Percentiles rank a stretch among this genome's conserved stretches.
These are phyloP conservation scores for Chalara sp. DNA, from an alignment of 2,329 filamentous ascomycete genomes.

Conservation along the genomic window DNA sequence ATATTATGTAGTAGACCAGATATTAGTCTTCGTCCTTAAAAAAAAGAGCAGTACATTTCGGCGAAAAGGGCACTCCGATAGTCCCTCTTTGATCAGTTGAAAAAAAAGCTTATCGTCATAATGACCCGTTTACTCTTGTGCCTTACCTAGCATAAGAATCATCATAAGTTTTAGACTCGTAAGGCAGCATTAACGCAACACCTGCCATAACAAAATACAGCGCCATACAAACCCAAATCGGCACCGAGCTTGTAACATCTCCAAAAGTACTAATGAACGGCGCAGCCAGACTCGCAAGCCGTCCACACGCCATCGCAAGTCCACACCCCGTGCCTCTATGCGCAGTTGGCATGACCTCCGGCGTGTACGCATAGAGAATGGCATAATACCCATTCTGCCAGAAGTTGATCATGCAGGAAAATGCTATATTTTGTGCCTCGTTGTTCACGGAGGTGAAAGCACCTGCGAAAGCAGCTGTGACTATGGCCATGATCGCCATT, in stretches of 20 bases:
- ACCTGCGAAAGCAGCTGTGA: not conserved
- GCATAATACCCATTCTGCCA: not conserved
- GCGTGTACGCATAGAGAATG: not conserved
- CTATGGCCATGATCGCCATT: constrained; percentile 1
- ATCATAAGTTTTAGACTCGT: not conserved
- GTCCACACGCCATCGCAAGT: not conserved
- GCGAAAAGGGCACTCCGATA: no score
- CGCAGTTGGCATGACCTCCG: not conserved
- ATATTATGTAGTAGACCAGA: no score
- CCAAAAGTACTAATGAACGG: not conserved
- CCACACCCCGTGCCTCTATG: not conserved
- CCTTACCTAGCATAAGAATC: no score
- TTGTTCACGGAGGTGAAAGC: not conserved
- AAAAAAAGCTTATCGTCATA: no score
- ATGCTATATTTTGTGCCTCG: not conserved
- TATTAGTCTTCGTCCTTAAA: no score
- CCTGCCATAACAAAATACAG: not conserved
- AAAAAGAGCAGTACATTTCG: no score
- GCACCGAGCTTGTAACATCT: not conserved
- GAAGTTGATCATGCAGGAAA: not conserved
- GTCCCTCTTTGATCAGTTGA: no score
- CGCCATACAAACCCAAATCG: not conserved
- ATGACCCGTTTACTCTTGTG: no score
- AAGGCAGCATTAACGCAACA: not conserved
- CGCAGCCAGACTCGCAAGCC: not conserved